Base-by-base conservation (phyloP, 1,284 basidiomycete species). In the Cutaneotrichosporon sp. region DNA sequence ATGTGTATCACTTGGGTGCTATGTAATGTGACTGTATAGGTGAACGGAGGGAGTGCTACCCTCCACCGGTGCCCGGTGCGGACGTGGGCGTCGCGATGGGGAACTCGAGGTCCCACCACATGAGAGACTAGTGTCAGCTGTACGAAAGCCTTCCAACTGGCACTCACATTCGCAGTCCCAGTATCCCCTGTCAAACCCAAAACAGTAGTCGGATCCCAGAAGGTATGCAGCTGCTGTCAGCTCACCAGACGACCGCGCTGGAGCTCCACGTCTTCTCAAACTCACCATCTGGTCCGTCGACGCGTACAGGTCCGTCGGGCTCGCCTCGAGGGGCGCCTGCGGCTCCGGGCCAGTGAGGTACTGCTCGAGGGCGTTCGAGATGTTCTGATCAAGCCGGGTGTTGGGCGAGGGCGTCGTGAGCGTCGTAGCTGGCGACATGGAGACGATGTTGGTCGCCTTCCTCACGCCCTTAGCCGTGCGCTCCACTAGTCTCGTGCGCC, bases 401-500 rank as follows among this genome's bases (percentile, higher is more conserved):
- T 57, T 57, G 14, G 57, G 57, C 8, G 47, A 51, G 20, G 57
- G 57, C 4, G 56, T 57, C 4, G 56, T 57, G 24, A 57, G 34
- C 4, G 29, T 47, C 2, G 43, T 46, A 2, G 45, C 20, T 1
- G 29, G 49, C n/a, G 42, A 46, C n/a, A 24, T 29, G 9, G 56
- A 34, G 1, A 56, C 54, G 16, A 59, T 59, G 10, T 38, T 59
- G 4, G 58, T 59, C 8, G 51, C 58, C 14, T 27, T 36, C 8
- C 53, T 52, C 4, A 54, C 53, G 16, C 58, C 58, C 45, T 55
- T 55, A 36, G 27, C 59, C n/a, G 65, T 65, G 4, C 61, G 59
- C 47, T 71, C 67, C 34, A 73, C 69, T 13, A 73, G 63, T 13
- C 70, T 46, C 4, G 72, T 73, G 6, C 64, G 62, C 67, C 69